These are phyloP conservation scores for Neovahlkampfia damariscottae DNA, from an alignment of 78 protist genomes.

Conservation along the genomic window DNA sequence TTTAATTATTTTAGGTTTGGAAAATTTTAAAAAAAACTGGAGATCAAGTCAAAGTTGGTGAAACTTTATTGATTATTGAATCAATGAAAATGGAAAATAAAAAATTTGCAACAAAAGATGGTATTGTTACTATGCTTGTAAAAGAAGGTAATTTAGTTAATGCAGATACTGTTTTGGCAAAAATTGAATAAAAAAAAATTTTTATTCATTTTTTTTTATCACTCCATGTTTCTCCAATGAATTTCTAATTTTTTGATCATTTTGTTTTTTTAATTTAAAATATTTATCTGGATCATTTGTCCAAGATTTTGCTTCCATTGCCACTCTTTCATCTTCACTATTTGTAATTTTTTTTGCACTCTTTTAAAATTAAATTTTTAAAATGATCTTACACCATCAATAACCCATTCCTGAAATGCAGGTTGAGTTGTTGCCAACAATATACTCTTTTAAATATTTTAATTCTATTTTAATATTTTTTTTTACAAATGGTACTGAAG, in stretches of 20 bases:
- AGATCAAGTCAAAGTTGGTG: not conserved
- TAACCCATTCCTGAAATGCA: no score
- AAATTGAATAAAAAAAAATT: not conserved
- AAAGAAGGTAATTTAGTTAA: not conserved
- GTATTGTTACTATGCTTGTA: not conserved
- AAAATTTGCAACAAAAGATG: not conserved
- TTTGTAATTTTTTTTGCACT: no score
- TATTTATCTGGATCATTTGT: no score
- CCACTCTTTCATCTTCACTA: no score
- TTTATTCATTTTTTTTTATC: not conserved
- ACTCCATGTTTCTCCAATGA: not conserved
- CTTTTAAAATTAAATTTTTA: no score
- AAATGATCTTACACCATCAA: no score
- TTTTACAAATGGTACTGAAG: no score
- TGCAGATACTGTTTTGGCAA: not conserved
- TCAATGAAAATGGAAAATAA: conserved; percentile 20
- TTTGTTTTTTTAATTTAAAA: not conserved
- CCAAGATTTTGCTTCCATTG: no score
- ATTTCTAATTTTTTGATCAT: not conserved
- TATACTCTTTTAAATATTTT: no score
- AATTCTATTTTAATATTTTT: no score
- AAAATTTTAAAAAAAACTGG: not conserved
- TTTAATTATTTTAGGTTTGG: no score
- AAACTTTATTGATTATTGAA: conserved; percentile 11
- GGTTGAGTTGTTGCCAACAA: no score